Evolutionary conservation across 129 eudicot genomes (phyloP).

Genomic region (Deinandra increscens): DNA sequence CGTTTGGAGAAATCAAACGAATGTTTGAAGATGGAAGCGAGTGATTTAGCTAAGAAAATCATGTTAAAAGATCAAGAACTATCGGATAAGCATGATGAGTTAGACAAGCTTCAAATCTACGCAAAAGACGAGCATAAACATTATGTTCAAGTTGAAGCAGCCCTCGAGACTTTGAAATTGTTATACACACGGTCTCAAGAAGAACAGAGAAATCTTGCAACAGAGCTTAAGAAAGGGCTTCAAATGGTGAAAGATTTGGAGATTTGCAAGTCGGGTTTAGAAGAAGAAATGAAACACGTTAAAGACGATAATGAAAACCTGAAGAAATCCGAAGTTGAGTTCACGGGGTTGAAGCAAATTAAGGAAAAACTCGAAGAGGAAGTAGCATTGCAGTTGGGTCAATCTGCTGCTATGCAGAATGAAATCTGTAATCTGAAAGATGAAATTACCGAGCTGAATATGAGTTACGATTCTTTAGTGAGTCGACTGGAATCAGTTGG

Average conservation of each 20-base stretch:
- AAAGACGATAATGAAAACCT: slow-evolving; percentile 53
- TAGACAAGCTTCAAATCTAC: slow-evolving; percentile 57
- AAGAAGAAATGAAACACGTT: slow-evolving; percentile 54
- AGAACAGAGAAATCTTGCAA: slow-evolving; percentile 58
- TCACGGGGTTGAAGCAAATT: slow-evolving; percentile 51
- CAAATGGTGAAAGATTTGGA: slow-evolving; percentile 66
- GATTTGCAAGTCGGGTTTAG: slow-evolving; percentile 49
- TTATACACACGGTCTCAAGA: slow-evolving; percentile 79
- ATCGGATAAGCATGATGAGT: slow-evolving; percentile 52
- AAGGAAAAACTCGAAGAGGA: slow-evolving; percentile 79
- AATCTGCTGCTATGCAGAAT: slow-evolving; percentile 50
- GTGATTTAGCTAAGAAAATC: slow-evolving; percentile 55
- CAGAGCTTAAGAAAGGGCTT: slow-evolving; percentile 71
- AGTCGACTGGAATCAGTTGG: slow-evolving; percentile 66
- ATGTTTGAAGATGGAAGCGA: slow-evolving; percentile 62
- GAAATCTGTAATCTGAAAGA: slow-evolving; percentile 55
- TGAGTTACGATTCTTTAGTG: slow-evolving; percentile 49
- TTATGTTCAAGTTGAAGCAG: slow-evolving; percentile 60
- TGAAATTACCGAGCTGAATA: slow-evolving; percentile 54
- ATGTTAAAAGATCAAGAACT: slow-evolving; percentile 67
- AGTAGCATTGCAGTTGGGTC: slow-evolving; percentile 55
- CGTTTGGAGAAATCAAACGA: slow-evolving; percentile 63
- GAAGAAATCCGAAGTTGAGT: slow-evolving; percentile 50
- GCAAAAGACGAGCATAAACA: slow-evolving; percentile 59
- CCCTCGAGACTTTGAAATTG: slow-evolving; percentile 58